These are phyloP conservation scores for Castanospermum australe DNA, from an alignment of 306 rosid species.

Conservation along the genomic window DNA sequence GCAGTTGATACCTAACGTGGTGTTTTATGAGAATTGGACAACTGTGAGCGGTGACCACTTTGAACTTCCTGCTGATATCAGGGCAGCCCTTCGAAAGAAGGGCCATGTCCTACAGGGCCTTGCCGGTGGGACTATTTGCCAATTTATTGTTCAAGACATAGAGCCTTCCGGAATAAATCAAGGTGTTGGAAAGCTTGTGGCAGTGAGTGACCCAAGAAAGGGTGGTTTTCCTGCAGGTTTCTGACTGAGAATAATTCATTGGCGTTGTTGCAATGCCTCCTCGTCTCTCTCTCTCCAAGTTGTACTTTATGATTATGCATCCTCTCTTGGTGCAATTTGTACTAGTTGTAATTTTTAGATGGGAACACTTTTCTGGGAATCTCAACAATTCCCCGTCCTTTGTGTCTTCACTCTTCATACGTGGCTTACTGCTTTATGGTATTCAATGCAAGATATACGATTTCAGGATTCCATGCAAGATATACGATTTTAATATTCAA, in stretches of 20 bases:
- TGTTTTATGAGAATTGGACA: conserved; percentile 81
- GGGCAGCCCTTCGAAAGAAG: conserved; percentile 58
- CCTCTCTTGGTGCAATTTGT: background rate
- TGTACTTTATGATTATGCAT: background rate
- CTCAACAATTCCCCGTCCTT: background rate
- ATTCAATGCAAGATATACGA: too few relatives aligned
- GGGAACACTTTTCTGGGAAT: background rate
- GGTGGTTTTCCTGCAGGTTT: conserved; percentile 83
- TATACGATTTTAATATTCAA: too few relatives aligned
- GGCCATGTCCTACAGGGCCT: conserved; percentile 71
- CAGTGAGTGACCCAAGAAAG: conserved; percentile 95
- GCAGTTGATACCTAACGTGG: conserved; percentile 75
- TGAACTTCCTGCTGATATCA: conserved; percentile 56
- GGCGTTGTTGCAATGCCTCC: background rate
- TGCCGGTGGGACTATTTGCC: conserved; percentile 64
- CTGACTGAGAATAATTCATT: conserved; percentile 37
- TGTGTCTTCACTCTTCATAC: too few relatives aligned
- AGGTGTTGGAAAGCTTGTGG: conserved; percentile 48
- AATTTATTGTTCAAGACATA: conserved; percentile 50
- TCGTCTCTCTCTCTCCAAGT: background rate
- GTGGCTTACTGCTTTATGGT: too few relatives aligned
- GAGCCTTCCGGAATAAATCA: conserved; percentile 11
- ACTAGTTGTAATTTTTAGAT: background rate
- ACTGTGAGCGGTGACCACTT: conserved; percentile 63
- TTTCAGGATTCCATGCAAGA: too few relatives aligned